Evolutionary conservation across 2,329 filamentous ascomycete genomes (phyloP), one percentile per base, ranked within the genome.

Genomic region (Pseudohalonectria lignicola): DNA sequence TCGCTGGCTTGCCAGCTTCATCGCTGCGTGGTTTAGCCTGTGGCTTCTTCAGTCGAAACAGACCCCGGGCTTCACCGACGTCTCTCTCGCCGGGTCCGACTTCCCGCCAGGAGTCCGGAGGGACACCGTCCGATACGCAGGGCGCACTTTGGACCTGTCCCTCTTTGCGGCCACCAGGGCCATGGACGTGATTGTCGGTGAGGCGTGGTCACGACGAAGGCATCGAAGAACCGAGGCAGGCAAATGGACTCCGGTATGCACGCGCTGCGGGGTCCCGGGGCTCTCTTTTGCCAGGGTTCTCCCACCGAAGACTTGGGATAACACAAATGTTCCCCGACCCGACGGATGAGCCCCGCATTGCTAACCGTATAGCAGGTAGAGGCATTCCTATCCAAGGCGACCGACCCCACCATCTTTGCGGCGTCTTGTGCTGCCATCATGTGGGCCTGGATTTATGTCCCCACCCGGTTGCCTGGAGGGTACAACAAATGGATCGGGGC

Each of bases 391-490:
- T 61, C 62, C 18, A 55, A 45, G 9, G 54, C 75, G 28, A 63
- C 75, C n/a, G 82, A 90, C 51, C 74, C 83, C 4, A 60, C 72
- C 5, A 61, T 88, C 15, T 93, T 94, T 55, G 76, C 81, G 32
- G 56, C 70, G 25, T 87, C 83, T 16, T 78, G 74, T 29, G 81
- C 79, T 17, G 62, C 85, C 28, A 79, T 93, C 47, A 94, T 93
- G 86, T 90, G 84, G 81, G 74, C 84, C 15, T 94, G 84, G 83
- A 80, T 93, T 54, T 94, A 90, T 61, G 56, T 66, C 9, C 84
- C 86, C 0, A 67, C 74, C 26, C 69, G 74, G 16, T 69, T 94
- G 2, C 86, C 86, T 2, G 68, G 63, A 20, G 70, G 79, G 30
- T 93, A 93, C 61, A 80, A 78, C 49, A 80, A 78, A 53, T 93